phyloP scores from a whole-genome alignment of 441 rosid genomes.

The Cnidoscolus chayamansa region DNA sequence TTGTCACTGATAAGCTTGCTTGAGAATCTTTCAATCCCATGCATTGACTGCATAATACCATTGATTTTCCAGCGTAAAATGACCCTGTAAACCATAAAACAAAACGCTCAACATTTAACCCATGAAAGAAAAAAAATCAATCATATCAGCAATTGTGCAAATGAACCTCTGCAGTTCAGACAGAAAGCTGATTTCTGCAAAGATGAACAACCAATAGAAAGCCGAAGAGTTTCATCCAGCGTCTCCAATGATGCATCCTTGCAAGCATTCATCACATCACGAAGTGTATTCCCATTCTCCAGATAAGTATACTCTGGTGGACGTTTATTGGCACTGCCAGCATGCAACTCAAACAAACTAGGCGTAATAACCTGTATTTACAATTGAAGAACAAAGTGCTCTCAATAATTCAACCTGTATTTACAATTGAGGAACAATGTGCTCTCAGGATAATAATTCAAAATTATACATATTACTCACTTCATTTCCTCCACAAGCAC shows the following conservation, averaged over 20 bases:
- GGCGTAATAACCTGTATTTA: slow-evolving; percentile 60
- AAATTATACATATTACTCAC: slow-evolving; percentile 38
- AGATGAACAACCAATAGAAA: slow-evolving; percentile 45
- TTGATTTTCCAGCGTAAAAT: slow-evolving; percentile 33
- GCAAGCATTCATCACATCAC: slow-evolving; percentile 74
- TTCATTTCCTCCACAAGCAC: slow-evolving; percentile 50
- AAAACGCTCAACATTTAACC: background rate
- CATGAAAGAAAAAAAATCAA: background rate
- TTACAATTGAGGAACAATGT: slow-evolving; percentile 11
- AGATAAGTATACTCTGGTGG: slow-evolving; percentile 72
- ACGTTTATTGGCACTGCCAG: slow-evolving; percentile 77
- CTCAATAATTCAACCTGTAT: slow-evolving; percentile 25
- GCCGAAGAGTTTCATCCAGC: slow-evolving; percentile 52
- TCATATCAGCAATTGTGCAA: slow-evolving; percentile 19
- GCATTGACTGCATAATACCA: slow-evolving; percentile 55
- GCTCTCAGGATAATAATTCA: slow-evolving; percentile 10
- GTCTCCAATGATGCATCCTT: slow-evolving; percentile 56
- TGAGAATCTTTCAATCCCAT: slow-evolving; percentile 35
- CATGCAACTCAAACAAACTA: slow-evolving; percentile 65
- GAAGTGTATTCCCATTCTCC: slow-evolving; percentile 75
- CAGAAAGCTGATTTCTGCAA: slow-evolving; percentile 55
- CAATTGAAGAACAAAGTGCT: slow-evolving; percentile 10
- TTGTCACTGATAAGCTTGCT: slow-evolving; percentile 27
- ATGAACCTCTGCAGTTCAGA: slow-evolving; percentile 79
- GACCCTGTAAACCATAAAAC: slow-evolving; percentile 40